Evolutionary conservation across 2,329 filamentous ascomycete genomes (phyloP), one percentile per base, ranked within the genome.

Genomic region (Aspergillus texensis): DNA sequence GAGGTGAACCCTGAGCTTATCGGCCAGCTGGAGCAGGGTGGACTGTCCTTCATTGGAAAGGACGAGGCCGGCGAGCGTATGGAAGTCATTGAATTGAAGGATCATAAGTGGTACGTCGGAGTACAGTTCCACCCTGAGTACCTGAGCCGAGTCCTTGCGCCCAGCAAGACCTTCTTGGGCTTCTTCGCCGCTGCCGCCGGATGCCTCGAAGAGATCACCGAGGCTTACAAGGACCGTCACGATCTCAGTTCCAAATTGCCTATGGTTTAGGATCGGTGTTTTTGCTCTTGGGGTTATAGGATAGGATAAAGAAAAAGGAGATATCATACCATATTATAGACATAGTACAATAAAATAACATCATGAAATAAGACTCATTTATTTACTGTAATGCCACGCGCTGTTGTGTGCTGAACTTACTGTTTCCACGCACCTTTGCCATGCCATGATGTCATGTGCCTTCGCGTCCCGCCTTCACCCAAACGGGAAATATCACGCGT

Each of bases 61-160:
- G 93, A 96, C 72, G 88, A 91, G 62, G 88, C 85, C 64, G 91
- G 90, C 52, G 86, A 90, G 70, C 86, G 93, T 36, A 93, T 95
- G 89, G 93, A 96, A 80, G 86, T 93, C 57, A 81, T 96, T 41
- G 93, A 96, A 79, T 80, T 96, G 65, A 89, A 89, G 75, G 89
- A 94, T 67, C 93, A 96, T 76, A 91, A 91, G 0, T 96, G 87
- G 84, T 96, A 89, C 70, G 91, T 96, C 21, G 90, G 90, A 66
- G 91, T 95, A 10, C 94, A 97, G 78, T 94, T 91, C 78, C 93
- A 97, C 77, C 93, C 94, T 2, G 93, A 97, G 78, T 96, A 94
- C 75, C 83, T 92, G 57, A 90, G 86, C 69, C 85, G 90, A 58
- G 93, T 95, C 2, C 80, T 96, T 65, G 82, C 87, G 57, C 92